Evolutionary conservation across 371 early-diverging fungal species (phyloP).

Genomic region (Lichtheimia ornata): DNA sequence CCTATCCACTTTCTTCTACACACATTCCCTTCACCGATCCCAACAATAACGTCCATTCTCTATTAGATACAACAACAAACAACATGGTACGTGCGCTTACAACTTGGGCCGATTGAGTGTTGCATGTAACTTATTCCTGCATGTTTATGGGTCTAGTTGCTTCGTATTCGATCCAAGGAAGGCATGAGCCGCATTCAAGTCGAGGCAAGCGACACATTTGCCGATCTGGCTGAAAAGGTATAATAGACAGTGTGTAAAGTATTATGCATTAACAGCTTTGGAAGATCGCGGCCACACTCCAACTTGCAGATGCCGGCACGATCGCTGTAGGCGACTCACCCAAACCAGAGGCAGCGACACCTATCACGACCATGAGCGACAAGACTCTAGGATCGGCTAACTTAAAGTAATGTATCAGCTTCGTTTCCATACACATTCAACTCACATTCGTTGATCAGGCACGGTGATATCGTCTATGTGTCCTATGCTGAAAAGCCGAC

Average conservation of each 20-base stretch:
- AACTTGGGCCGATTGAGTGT: too few relatives aligned
- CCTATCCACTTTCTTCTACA: too few relatives aligned
- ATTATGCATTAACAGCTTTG: constrained; percentile 14
- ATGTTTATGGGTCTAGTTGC: constrained; percentile 42
- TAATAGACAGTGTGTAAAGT: constrained; percentile 8
- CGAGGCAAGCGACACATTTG: constrained; percentile 57
- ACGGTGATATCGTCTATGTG: constrained; percentile 84
- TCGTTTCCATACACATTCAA: background rate
- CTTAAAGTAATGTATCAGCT: constrained; percentile 40
- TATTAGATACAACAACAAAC: too few relatives aligned
- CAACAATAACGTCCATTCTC: too few relatives aligned
- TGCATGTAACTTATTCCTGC: background rate
- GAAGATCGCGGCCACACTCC: constrained; percentile 41
- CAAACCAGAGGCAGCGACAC: constrained; percentile 38
- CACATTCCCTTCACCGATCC: too few relatives aligned
- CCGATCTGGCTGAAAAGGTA: constrained; percentile 61
- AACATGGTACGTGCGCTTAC: too few relatives aligned
- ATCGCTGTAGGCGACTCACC: constrained; percentile 57
- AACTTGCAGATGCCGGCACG: constrained; percentile 44
- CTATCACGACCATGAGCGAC: constrained; percentile 40
- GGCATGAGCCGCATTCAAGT: constrained; percentile 82
- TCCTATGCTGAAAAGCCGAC: constrained; percentile 43
- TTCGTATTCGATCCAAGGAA: constrained; percentile 82
- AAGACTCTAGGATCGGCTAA: constrained; percentile 44
- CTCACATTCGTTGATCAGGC: constrained; percentile 37